A percentile compares a stretch with the other conserved stretches of the same genome.
phyloP scores from a whole-genome alignment of 306 rosid species.

The Cicer arietinum region DNA sequence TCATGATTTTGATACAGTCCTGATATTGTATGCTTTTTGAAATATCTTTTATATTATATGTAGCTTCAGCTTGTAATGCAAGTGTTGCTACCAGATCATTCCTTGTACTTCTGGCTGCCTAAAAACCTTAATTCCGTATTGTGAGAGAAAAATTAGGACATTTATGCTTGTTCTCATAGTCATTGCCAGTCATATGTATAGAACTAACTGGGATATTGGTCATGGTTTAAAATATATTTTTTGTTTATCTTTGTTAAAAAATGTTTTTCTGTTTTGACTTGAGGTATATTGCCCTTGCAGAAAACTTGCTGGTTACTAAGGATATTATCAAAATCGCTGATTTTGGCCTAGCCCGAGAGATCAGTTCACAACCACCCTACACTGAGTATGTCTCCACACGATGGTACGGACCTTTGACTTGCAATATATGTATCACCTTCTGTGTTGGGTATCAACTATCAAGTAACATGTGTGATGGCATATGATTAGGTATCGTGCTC shows the following conservation, averaged over 20 bases:
- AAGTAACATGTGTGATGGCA: slow-evolving; percentile 17
- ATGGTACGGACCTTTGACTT: slow-evolving; percentile 63
- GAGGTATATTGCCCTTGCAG: slow-evolving; percentile 47
- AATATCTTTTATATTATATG: not conserved
- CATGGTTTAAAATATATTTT: not conserved
- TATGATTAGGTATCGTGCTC: slow-evolving; percentile 93
- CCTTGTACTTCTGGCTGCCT: slow-evolving; percentile 3
- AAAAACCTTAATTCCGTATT: not conserved
- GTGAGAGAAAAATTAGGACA: not conserved
- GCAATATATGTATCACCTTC: slow-evolving; percentile 6
- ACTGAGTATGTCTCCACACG: slow-evolving; percentile 96
- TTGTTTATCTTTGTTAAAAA: not conserved
- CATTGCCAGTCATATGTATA: not conserved
- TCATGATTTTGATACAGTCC: slow-evolving; percentile 19
- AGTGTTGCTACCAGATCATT: slow-evolving; percentile 18
- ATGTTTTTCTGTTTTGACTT: slow-evolving; percentile 27
- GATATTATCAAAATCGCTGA: slow-evolving; percentile 88
- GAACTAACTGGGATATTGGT: not conserved
- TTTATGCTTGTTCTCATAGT: not conserved
- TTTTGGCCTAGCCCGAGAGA: slow-evolving; percentile 97
- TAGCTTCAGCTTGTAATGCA: slow-evolving; percentile 4
- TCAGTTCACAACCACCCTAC: slow-evolving; percentile 84
- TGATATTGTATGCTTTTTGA: slow-evolving; percentile 22
- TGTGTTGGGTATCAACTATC: slow-evolving; percentile 11
- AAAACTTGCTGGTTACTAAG: slow-evolving; percentile 86